Percentiles rank a stretch among this genome's conserved stretches.
These are phyloP conservation scores for Bryoerythrophyllum caledonicum DNA, from an alignment of 225 moss, liverwort and hornwort genomes.

Conservation along the genomic window DNA sequence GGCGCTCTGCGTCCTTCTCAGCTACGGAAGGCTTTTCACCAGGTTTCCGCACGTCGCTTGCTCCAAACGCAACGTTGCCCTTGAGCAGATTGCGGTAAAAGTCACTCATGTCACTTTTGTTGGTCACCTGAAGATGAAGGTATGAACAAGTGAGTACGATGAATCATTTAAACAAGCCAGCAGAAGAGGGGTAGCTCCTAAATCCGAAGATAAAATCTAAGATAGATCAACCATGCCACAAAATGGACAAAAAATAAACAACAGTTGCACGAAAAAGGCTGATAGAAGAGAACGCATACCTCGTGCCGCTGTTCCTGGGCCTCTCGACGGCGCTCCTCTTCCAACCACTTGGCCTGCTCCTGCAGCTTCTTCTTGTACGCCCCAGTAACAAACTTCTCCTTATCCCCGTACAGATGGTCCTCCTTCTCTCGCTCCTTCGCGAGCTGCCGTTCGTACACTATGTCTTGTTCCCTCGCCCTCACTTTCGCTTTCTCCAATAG, in stretches of 20 bases:
- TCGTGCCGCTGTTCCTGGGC: slow-evolving; percentile 73
- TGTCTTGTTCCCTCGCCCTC: slow-evolving; percentile 84
- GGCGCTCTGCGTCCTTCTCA: slow-evolving; percentile 27
- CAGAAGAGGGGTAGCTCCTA: neutral
- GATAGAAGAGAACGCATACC: slow-evolving; percentile 36
- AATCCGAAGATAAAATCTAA: neutral
- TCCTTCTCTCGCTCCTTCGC: slow-evolving; percentile 92
- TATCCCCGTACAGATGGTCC: slow-evolving; percentile 85
- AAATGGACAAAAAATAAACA: neutral
- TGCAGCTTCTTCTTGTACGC: slow-evolving; percentile 95
- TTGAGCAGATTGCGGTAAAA: slow-evolving; percentile 93
- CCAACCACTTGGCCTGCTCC: slow-evolving; percentile 93
- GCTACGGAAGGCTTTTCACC: slow-evolving; percentile 18
- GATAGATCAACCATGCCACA: neutral
- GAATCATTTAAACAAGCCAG: neutral
- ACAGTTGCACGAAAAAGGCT: neutral
- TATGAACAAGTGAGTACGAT: neutral
- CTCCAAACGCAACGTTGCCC: slow-evolving; percentile 89
- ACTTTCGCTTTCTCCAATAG: slow-evolving; percentile 84
- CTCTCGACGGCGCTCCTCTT: slow-evolving; percentile 85
- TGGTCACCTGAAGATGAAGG: slow-evolving; percentile 61
- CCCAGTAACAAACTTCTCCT: slow-evolving; percentile 95
- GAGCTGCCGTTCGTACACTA: slow-evolving; percentile 85
- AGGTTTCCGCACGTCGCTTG: slow-evolving; percentile 30
- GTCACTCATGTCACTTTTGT: slow-evolving; percentile 88